Percentiles rank a stretch among this genome's conserved stretches.
Evolutionary conservation across 2,329 filamentous ascomycete species (phyloP).

Genomic region (Penicillium olsonii): DNA sequence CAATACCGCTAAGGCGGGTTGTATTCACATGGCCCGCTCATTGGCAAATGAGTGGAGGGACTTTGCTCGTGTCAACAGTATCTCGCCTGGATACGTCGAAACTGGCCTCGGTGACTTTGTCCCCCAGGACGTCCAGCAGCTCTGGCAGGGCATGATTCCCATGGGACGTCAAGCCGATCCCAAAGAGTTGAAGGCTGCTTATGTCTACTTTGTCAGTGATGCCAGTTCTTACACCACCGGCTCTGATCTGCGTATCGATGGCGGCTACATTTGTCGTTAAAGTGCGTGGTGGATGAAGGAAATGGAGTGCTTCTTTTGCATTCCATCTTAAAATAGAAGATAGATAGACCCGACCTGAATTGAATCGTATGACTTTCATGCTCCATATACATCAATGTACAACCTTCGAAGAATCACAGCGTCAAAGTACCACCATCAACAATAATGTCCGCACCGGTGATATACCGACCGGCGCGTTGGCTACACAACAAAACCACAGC

Average conservation of each 20-base stretch:
- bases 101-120: constrained; percentile 69
- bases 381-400: no score
- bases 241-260: constrained; percentile 50
- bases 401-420: no score
- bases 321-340: neutral
- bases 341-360: no score
- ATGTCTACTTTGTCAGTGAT: constrained; percentile 51
- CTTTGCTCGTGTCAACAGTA: constrained; percentile 68
- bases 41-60: constrained; percentile 70
- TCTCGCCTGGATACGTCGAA: constrained; percentile 69
- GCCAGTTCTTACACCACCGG: constrained; percentile 54
- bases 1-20: constrained; percentile 67
- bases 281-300: neutral
- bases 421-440: constrained; percentile 57
- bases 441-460: constrained; percentile 68
- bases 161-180: constrained; percentile 63
- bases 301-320: neutral
- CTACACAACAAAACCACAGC: constrained; percentile 63
- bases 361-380: no score
- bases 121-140: constrained; percentile 56
- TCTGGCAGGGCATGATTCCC: constrained; percentile 63
- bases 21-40: constrained; percentile 64
- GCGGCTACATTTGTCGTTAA: constrained; percentile 51
- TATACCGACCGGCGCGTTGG: constrained; percentile 60
- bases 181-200: constrained; percentile 65